A percentile compares a stretch with the other conserved stretches of the same genome.
phyloP scores from a whole-genome alignment of 208 protist genomes.

The Kentomonas sorsogonicus region DNA sequence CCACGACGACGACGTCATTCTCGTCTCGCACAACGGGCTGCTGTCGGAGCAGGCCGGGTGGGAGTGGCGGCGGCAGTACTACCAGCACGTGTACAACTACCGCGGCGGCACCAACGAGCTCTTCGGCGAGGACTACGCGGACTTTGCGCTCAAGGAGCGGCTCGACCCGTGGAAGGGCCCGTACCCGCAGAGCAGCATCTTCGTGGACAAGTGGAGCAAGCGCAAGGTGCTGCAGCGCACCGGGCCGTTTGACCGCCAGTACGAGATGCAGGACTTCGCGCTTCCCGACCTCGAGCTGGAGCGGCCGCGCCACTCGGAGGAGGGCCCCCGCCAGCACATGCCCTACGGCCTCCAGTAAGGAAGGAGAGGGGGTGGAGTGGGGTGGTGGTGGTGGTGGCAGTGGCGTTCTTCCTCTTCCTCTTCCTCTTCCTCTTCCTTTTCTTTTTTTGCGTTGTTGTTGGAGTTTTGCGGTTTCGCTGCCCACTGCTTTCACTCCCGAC shows the following conservation, averaged over 20 bases:
- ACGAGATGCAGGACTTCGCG: conserved; percentile 91
- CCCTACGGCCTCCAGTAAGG: conserved; percentile 82
- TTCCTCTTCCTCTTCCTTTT: neutral
- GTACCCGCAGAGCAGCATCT: conserved; percentile 85
- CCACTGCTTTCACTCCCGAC: no score
- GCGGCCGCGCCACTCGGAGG: conserved; percentile 67
- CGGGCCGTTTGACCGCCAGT: conserved; percentile 86
- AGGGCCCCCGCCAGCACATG: conserved; percentile 83
- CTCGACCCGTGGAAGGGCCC: conserved; percentile 87
- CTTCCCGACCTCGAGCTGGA: conserved; percentile 84
- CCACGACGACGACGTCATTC: conserved; percentile 71
- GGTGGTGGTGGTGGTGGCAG: neutral
- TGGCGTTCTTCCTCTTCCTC: neutral
- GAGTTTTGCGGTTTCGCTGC: neutral
- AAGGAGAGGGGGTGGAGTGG: conserved; percentile 7
- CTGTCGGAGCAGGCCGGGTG: conserved; percentile 83
- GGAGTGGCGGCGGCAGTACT: conserved; percentile 86
- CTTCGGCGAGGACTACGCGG: conserved; percentile 77
- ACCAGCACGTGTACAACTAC: conserved; percentile 90
- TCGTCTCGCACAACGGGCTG: conserved; percentile 89
- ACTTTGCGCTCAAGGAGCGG: conserved; percentile 64
- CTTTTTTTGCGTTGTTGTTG: conserved; percentile 11
- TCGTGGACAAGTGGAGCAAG: conserved; percentile 91
- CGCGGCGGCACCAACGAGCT: conserved; percentile 86
- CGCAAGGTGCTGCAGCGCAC: conserved; percentile 80